Evolutionary conservation across 352 stramenopile genomes (phyloP).

Genomic region (Phytophthora pini): DNA sequence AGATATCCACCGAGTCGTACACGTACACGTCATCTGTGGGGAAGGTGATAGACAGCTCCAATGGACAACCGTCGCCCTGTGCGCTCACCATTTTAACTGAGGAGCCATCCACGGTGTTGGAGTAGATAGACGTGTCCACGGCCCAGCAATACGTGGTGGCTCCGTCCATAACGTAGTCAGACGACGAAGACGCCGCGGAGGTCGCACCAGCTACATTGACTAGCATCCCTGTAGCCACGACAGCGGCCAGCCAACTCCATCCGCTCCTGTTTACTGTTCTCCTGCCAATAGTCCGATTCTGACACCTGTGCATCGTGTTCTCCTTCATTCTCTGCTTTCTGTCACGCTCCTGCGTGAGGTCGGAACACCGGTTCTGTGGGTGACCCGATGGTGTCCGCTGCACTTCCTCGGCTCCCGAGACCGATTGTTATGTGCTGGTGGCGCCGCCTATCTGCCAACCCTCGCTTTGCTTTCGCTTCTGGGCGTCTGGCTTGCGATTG

Average conservation of each 20-base stretch:
- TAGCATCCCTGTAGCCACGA: conserved; percentile 19
- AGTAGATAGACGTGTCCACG: conserved; percentile 61
- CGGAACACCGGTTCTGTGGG: conserved; percentile 23
- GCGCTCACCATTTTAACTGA: conserved; percentile 41
- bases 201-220: conserved; percentile 21
- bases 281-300: conserved; percentile 4
- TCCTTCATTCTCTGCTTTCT: conserved; percentile 14
- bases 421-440: conserved; percentile 25
- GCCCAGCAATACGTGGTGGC: conserved; percentile 71
- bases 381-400: conserved; percentile 19
- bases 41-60: conserved; percentile 56
- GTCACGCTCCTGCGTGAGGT: conserved; percentile 21
- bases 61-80: conserved; percentile 55
- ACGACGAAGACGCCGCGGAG: conserved; percentile 22
- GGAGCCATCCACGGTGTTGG: conserved; percentile 51
- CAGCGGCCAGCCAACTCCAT: conserved; percentile 8
- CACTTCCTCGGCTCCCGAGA: conserved; percentile 23
- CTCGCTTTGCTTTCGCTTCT: conserved; percentile 32
- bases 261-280: conserved; percentile 10
- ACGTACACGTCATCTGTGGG: conserved; percentile 53
- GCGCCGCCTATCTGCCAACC: conserved; percentile 29
- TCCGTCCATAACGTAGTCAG: conserved; percentile 43
- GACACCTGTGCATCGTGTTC: conserved; percentile 15
- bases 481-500: conserved; percentile 7
- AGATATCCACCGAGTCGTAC: conserved; percentile 64